phyloP scores from a whole-genome alignment of 495 filamentous ascomycete species.

The Xylaria scruposa region DNA sequence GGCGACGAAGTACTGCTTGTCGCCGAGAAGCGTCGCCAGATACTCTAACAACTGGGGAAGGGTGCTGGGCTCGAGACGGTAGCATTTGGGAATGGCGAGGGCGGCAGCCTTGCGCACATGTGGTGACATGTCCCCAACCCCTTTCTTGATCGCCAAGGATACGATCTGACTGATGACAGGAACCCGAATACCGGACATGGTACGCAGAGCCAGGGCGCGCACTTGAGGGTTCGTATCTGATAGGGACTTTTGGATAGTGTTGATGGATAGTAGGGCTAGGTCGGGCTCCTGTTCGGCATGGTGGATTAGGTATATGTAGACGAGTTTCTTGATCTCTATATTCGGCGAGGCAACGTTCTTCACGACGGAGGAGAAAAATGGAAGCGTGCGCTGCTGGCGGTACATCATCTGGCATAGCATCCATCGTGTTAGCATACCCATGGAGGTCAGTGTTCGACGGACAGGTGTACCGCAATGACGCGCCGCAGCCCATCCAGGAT shows the following conservation, averaged over 20 bases:
- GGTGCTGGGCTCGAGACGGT: constrained; percentile 87
- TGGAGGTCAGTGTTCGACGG: neutral
- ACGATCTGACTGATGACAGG: constrained; percentile 99
- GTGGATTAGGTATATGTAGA: constrained; percentile 95
- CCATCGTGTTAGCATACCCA: neutral
- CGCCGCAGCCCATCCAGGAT: constrained; percentile 89
- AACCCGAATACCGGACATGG: constrained; percentile 95
- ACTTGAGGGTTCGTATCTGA: constrained; percentile 90
- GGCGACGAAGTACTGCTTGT: constrained; percentile 93
- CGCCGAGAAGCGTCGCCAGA: constrained; percentile 75
- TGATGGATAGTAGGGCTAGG: constrained; percentile 93
- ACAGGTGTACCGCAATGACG: constrained; percentile 77
- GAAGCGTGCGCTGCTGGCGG: constrained; percentile 77
- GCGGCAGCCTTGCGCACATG: constrained; percentile 93
- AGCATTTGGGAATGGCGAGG: constrained; percentile 96
- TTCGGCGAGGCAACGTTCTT: constrained; percentile 94
- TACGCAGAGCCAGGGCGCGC: constrained; percentile 86
- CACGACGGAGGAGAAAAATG: constrained; percentile 92
- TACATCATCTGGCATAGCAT: constrained; percentile 81
- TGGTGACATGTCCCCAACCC: constrained; percentile 90
- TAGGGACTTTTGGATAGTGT: constrained; percentile 96
- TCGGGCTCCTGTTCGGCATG: constrained; percentile 96
- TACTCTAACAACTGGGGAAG: constrained; percentile 84
- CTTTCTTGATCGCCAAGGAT: constrained; percentile 91
- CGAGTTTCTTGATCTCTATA: constrained; percentile 93